A percentile compares a stretch with the other conserved stretches of the same genome.
phyloP scores from a whole-genome alignment of 2,329 filamentous ascomycete genomes.

The Pestalotiopsis sp. region DNA sequence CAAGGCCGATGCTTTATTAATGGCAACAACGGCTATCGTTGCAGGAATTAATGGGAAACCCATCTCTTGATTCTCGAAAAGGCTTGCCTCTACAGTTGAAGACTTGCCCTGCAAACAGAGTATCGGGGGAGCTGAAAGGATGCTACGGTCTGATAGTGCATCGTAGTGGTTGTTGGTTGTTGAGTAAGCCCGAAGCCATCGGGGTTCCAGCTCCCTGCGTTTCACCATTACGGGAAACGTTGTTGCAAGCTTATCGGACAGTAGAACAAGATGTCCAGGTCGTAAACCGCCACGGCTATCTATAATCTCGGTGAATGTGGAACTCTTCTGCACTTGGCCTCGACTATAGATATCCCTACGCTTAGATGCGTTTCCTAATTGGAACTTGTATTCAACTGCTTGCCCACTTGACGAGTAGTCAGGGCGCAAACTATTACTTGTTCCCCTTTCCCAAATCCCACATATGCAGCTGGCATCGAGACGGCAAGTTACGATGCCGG shows the following conservation, averaged over 20 bases:
- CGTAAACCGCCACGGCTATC: not conserved
- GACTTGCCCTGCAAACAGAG: not conserved
- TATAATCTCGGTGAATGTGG: not conserved
- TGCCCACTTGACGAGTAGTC: not conserved
- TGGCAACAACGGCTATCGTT: not conserved
- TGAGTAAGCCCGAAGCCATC: not conserved
- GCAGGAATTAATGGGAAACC: not conserved
- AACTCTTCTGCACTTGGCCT: not conserved
- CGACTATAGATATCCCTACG: not conserved
- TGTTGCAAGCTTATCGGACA: not conserved
- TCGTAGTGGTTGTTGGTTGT: not conserved
- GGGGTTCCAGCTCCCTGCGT: not conserved
- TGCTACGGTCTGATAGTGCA: not conserved
- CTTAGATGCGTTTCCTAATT: not conserved
- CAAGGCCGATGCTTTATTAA: not conserved
- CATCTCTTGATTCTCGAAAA: not conserved
- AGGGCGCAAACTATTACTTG: not conserved
- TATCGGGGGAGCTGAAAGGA: not conserved
- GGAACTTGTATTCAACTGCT: not conserved
- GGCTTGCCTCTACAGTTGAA: not conserved
- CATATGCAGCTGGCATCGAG: not conserved
- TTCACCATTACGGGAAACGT: not conserved
- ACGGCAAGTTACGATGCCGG: not conserved
- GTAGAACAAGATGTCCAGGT: not conserved
- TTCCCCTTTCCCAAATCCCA: not conserved